Conservation (phyloP, 805 yeast species). For the Starmerella khaoyaiensis region DNA sequence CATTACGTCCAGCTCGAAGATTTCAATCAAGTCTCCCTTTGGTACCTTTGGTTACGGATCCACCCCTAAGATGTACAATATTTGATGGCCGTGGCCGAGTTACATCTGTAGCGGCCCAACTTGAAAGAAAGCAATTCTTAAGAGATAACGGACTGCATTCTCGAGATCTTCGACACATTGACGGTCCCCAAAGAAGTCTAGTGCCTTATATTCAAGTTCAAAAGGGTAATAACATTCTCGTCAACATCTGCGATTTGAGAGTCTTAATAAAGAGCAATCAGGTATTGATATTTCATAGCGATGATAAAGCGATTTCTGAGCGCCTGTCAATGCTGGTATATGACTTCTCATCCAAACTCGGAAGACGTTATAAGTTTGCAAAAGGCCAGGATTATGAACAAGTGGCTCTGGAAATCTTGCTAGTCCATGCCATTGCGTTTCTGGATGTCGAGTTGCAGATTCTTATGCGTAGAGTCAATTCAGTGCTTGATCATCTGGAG, state of each 20-base stretch:
- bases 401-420: conserved; percentile 66
- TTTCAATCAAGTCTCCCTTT: background rate
- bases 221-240: conserved; percentile 39
- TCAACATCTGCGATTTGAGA: conserved; percentile 50
- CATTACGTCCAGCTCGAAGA: no score
- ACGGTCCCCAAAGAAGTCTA: conserved; percentile 36
- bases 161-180: conserved; percentile 75
- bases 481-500: conserved; percentile 57
- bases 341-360: conserved; percentile 66
- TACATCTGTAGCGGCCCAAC: conserved; percentile 42
- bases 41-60: conserved; percentile 5
- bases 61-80: conserved; percentile 39
- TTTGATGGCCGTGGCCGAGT: conserved; percentile 47
- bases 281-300: conserved; percentile 52
- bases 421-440: conserved; percentile 66
- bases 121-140: conserved; percentile 43
- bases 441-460: conserved; percentile 61
- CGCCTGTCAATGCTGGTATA: conserved; percentile 67
- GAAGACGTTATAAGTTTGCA: conserved; percentile 22
- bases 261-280: conserved; percentile 45
- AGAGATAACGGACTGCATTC: conserved; percentile 65
- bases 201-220: conserved; percentile 55
- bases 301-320: conserved; percentile 39
- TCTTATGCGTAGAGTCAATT: conserved; percentile 46
- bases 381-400: conserved; percentile 57